These are phyloP conservation scores for Vaccinium myrtillus DNA, from an alignment of 148 eudicot species.

Conservation along the genomic window DNA sequence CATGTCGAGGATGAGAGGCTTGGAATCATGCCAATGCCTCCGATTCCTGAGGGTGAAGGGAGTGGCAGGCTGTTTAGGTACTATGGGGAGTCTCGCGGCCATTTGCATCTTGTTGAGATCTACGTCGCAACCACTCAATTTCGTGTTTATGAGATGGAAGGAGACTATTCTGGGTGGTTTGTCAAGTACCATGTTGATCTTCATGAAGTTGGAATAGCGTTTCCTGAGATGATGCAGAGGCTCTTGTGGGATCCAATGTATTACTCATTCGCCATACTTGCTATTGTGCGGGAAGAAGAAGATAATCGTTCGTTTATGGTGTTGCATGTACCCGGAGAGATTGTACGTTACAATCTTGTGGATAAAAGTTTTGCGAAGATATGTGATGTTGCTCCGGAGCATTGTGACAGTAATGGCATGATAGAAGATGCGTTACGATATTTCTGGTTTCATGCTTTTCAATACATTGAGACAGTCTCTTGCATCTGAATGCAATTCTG, in stretches of 20 bases:
- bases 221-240: constrained; percentile 13
- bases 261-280: constrained; percentile 12
- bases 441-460: neutral
- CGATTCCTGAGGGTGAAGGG: neutral
- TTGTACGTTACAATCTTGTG: neutral
- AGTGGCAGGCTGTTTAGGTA: neutral
- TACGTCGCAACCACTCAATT: neutral
- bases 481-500: neutral
- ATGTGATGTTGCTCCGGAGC: neutral
- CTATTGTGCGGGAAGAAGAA: constrained; percentile 16
- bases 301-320: constrained; percentile 7
- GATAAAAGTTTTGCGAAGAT: constrained; percentile 3
- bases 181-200: constrained; percentile 26
- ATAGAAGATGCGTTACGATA: neutral
- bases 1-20: constrained; percentile 22
- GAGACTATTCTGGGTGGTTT: constrained; percentile 31
- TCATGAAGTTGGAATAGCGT: constrained; percentile 3
- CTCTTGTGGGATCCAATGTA: neutral
- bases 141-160: constrained; percentile 23
- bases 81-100: constrained; percentile 20
- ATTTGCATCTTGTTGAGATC: constrained; percentile 22
- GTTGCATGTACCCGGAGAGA: neutral
- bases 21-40: constrained; percentile 5
- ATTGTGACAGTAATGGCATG: neutral
- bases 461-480: neutral